These are phyloP conservation scores for Leptodontidium sp. DNA, from an alignment of 2,329 filamentous ascomycete species.

Conservation along the genomic window DNA sequence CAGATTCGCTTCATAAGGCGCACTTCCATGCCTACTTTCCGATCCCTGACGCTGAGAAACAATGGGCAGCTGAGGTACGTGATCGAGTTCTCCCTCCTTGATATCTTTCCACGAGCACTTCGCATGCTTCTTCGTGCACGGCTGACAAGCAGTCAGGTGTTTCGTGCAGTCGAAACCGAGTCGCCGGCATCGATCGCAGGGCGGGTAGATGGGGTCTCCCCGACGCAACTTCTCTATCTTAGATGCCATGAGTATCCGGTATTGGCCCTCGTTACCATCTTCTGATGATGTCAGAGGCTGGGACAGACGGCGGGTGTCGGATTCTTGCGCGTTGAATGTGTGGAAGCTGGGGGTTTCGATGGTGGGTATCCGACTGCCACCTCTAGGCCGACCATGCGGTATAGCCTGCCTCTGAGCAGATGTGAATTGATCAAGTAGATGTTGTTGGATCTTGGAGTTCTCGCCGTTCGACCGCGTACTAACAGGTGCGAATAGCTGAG, in stretches of 20 bases:
- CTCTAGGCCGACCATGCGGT: slow-evolving; percentile 36
- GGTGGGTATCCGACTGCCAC: slow-evolving; percentile 26
- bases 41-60: neutral
- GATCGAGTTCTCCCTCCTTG: slow-evolving; percentile 69
- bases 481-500: slow-evolving; percentile 43
- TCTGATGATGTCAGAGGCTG: slow-evolving; percentile 37
- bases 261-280: slow-evolving; percentile 47
- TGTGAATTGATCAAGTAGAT: slow-evolving; percentile 63
- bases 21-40: neutral
- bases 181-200: slow-evolving; percentile 83
- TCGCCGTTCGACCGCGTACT: slow-evolving; percentile 51
- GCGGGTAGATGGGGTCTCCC: slow-evolving; percentile 79
- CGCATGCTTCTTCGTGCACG: slow-evolving; percentile 89
- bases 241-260: slow-evolving; percentile 72
- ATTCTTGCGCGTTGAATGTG: slow-evolving; percentile 32
- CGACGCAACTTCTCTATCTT: slow-evolving; percentile 79
- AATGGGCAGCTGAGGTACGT: slow-evolving; percentile 13
- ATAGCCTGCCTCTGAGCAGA: slow-evolving; percentile 39
- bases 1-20: slow-evolving; percentile 1
- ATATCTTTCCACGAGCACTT: slow-evolving; percentile 87
- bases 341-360: slow-evolving; percentile 23
- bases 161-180: slow-evolving; percentile 85
- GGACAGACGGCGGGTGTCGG: slow-evolving; percentile 42
- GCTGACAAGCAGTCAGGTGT: slow-evolving; percentile 84
- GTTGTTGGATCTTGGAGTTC: slow-evolving; percentile 54